phyloP scores from a whole-genome alignment of 495 filamentous ascomycete species.

The Penicillium cataractarum region DNA sequence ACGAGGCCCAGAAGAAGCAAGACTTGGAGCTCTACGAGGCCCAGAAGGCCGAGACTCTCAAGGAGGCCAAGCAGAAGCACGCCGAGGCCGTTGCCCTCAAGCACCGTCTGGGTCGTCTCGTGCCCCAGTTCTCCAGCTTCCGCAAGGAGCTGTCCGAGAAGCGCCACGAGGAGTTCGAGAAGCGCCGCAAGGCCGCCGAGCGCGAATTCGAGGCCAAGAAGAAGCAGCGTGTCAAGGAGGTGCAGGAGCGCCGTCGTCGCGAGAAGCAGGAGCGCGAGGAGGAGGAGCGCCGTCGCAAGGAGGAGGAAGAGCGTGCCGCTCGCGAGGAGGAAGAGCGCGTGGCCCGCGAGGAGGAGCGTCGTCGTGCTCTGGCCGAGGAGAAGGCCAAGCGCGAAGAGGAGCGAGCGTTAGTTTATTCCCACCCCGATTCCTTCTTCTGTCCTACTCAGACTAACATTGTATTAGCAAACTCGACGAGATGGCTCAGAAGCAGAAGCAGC shows the following conservation, averaged over 20 bases:
- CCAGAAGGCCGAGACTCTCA: constrained; percentile 72
- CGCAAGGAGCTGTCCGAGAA: constrained; percentile 76
- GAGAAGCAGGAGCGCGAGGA: constrained; percentile 84
- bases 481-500: constrained; percentile 65
- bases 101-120: constrained; percentile 81
- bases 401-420: constrained; percentile 60
- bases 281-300: constrained; percentile 68
- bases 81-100: constrained; percentile 89
- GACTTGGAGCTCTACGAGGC: constrained; percentile 82
- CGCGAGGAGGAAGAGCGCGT: constrained; percentile 82
- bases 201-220: constrained; percentile 88
- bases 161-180: constrained; percentile 94
- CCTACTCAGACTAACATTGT: constrained; percentile 22
- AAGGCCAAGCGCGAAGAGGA: constrained; percentile 85
- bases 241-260: constrained; percentile 67
- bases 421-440: constrained; percentile 4
- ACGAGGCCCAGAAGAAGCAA: constrained; percentile 77
- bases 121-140: constrained; percentile 81
- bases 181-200: constrained; percentile 84
- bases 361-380: constrained; percentile 63
- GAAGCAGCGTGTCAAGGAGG: constrained; percentile 81
- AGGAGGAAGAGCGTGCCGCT: constrained; percentile 81
- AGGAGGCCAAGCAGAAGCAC: constrained; percentile 83
- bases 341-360: constrained; percentile 71
- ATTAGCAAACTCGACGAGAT: constrained; percentile 67